Base-by-base conservation (phyloP, 2,329 filamentous ascomycete genomes). In the Fusarium pseudonygamai region DNA sequence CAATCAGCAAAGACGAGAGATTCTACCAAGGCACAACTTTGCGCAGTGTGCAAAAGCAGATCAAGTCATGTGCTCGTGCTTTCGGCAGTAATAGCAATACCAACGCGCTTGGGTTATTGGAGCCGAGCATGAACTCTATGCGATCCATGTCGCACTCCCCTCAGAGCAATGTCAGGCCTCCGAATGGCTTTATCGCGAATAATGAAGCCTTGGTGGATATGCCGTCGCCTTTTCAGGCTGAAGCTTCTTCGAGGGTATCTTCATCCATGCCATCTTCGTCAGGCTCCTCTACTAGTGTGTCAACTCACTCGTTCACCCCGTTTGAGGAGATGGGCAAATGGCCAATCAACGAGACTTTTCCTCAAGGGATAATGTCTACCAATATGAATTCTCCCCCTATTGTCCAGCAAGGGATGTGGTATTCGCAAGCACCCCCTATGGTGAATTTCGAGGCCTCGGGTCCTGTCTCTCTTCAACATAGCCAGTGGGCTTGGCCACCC, bases 401-500 rank as follows among this genome's bases (percentile, higher is more conserved):
- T 24, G 60, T 67, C 4, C 75, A 79, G 3, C 78, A 80, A 42
- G 70, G 73, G 20, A 61, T 75, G 40, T 81, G 80, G 79, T 77
- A 72, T 61, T 78, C 63, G n/a, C 79, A 80, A 62, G 73, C 79
- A 63, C 72, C 75, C n/a, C 65, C 71, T 4, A 69, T 78, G 62
- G 75, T 79, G 75, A 79, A 80, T 62, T 77, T 80, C 47, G 79
- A 80, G 64, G 72, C 79, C 43, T 40, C 72, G 0, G 73, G 67
- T 1, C 64, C 75, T 47, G 70, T 74, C 67, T 70, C 78, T 40
- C 68, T 78, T 36, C 70, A 73, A 16, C 63, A 69, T 32, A 66
- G 58, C 12, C 79, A 79, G 36, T 81, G 79, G 79, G 69, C 75
- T 57, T 80, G 79, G 79, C 66, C 76, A 6, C 71, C 74, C n/a